phyloP scores from a whole-genome alignment of 768 basidiomycete genomes.

The Melanogaster broomeanus region DNA sequence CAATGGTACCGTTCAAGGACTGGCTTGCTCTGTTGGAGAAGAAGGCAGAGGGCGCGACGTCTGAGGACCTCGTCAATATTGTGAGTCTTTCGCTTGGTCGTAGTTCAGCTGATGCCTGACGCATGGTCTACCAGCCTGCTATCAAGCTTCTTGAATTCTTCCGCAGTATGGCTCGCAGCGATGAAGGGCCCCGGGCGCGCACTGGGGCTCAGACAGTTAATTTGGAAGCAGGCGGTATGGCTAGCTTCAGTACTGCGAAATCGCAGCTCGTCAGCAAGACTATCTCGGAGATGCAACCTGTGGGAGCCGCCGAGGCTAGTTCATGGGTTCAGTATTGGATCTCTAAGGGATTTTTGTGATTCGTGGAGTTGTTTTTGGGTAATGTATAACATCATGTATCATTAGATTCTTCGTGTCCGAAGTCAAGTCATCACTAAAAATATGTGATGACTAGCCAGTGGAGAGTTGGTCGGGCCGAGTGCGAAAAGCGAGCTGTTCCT shows the following conservation, averaged over 20 bases:
- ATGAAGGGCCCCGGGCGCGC: background rate
- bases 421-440: too few relatives aligned
- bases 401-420: too few relatives aligned
- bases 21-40: constrained; percentile 33
- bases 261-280: constrained; percentile 12
- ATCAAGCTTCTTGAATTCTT: constrained; percentile 33
- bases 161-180: constrained; percentile 13
- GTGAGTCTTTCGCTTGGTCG: background rate
- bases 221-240: constrained; percentile 5
- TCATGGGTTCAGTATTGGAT: constrained; percentile 24
- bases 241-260: constrained; percentile 8
- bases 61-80: constrained; percentile 2
- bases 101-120: background rate
- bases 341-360: constrained; percentile 13
- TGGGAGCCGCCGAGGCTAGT: constrained; percentile 12
- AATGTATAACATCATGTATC: too few relatives aligned
- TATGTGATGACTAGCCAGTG: too few relatives aligned
- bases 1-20: constrained; percentile 25
- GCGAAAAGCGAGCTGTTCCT: too few relatives aligned
- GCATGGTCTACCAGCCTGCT: constrained; percentile 24
- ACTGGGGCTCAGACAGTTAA: background rate
- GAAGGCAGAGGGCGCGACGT: constrained; percentile 15
- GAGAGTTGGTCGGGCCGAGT: too few relatives aligned
- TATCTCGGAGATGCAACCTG: constrained; percentile 10
- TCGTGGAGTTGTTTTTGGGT: background rate